Base-by-base conservation (phyloP, 2,329 filamentous ascomycete species). In the Ascochyta lentis region DNA sequence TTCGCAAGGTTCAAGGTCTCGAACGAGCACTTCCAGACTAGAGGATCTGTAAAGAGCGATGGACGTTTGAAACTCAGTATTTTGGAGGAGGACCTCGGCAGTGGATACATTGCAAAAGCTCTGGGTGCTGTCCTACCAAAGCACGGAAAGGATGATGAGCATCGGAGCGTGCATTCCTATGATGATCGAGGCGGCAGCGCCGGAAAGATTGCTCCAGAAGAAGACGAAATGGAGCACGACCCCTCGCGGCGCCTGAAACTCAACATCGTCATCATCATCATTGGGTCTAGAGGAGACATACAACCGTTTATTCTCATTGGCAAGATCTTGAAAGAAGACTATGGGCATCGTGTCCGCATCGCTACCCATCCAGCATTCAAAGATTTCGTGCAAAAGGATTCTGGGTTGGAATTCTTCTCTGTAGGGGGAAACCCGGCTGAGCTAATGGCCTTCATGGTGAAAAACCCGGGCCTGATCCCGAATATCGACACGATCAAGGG, bases 371-470 rank as follows among this genome's bases (percentile, higher is more conserved):
- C 89, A 1, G 86, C 86, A 0, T 94, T 94, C 72, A 86, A 86
- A 43, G 84, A 91, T 0, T 92, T 93, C 64, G 85, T 94, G 1
- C 83, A 91, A 65, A 82, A 88, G 44, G 88, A 92, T 59, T 86
- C 78, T 13, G 88, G 86, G 0, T 80, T 94, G 0, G 90, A 94
- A 64, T 94, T 94, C 76, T 94, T 93, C 75, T 88, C 85, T 1
- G 85, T 93, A 2, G 90, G 90, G 1, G 91, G 91, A 1, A 87
- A 94, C 64, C 91, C 91, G 2, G 86, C 88, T 0, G 89, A 93
- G 73, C 79, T 95, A 1, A 94, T 94, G 91, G 88, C 89, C 0
- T 94, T 92, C 72, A 94, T 95, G 91, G 89, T 93, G 31, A 92
- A 92, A 77, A 92, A 94, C 66, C 89, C 81, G 0, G 89, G 90